A percentile compares a stretch with the other conserved stretches of the same genome.
Evolutionary conservation across 2,329 filamentous ascomycete species (phyloP).

Genomic region (Trichoderma atrobrunneum): DNA sequence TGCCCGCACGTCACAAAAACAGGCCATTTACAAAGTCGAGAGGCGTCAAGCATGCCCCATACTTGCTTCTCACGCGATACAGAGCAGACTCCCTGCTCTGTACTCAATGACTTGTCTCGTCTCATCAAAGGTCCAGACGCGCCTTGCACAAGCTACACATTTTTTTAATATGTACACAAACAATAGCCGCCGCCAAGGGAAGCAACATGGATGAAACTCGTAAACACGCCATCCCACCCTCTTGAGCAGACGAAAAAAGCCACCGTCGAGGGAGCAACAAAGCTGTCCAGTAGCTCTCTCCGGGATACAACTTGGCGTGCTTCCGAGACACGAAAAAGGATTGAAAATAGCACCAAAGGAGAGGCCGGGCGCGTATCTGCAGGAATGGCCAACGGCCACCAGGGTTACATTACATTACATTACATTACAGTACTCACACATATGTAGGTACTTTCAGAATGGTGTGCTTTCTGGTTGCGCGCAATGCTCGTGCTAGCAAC

Average conservation of each 20-base stretch:
- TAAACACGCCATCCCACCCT: neutral
- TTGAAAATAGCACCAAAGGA: neutral
- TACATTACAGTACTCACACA: neutral
- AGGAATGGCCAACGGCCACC: neutral
- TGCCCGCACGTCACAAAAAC: neutral
- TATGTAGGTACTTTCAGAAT: neutral
- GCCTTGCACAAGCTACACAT: neutral
- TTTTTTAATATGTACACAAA: neutral
- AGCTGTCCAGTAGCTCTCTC: neutral
- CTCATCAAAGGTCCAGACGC: neutral
- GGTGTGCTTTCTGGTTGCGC: neutral
- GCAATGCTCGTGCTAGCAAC: neutral
- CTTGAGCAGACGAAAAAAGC: neutral
- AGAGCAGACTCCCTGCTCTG: neutral
- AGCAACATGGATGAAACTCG: neutral
- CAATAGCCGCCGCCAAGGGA: neutral
- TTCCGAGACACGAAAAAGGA: neutral
- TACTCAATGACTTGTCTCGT: neutral
- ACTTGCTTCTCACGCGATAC: neutral
- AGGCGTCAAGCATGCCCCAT: neutral
- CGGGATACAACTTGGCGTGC: slow-evolving; percentile 2
- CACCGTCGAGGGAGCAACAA: neutral
- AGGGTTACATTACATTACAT: neutral
- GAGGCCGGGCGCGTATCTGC: slow-evolving; percentile 9
- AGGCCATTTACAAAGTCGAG: neutral